Base-by-base conservation (phyloP, 2,329 filamentous ascomycete species). In the Pyricularia pennisetigena region DNA sequence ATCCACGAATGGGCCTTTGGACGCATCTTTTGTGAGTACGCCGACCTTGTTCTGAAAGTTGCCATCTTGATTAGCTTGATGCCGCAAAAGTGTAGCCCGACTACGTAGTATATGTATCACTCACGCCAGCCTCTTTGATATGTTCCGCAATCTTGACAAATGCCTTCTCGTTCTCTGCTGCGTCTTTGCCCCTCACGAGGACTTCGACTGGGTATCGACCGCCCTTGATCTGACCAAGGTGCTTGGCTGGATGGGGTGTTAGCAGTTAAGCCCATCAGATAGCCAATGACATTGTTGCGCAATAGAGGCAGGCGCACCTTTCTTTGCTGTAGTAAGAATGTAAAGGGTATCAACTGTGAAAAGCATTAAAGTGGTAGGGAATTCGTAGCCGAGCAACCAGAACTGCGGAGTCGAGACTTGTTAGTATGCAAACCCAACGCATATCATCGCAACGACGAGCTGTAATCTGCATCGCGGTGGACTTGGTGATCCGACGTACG, bases 371-470 rank as follows among this genome's bases (percentile, higher is more conserved):
- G 95, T 99, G 57, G 94, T 94, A 41, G 95, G 95, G 76, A 99
- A 99, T 79, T 99, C 95, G 83, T 99, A 99, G 74, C 95, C 95
- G 71, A 99, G 87, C 68, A 99, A 85, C 96, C 96, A 99, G 80
- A 98, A 97, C 94, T 97, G 78, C 65, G 28, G 64, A 26, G 23
- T 28, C 14, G 59, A 66, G 23, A 41, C 61, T n/a, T 66, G 57
- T 61, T 61, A 61, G 57, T 26, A 61, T 61, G 23, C 57, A 23
- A 12, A 3, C 4, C 54, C 20, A 59, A 8, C 20, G 23, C 57
- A n/a, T 63, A 69, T 64, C 24, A 67, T 62, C 67, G 63, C 75
- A 35, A 9, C 12, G 30, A 24, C 68, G 35, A 28, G 63, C 23
- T 28, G 29, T n/a, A 8, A 62, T 5, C 14, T 8, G 16, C 20